Percentiles rank a stretch among this genome's conserved stretches.
phyloP scores from a whole-genome alignment of 208 protist species.

The Wallacemonas rigidus region DNA sequence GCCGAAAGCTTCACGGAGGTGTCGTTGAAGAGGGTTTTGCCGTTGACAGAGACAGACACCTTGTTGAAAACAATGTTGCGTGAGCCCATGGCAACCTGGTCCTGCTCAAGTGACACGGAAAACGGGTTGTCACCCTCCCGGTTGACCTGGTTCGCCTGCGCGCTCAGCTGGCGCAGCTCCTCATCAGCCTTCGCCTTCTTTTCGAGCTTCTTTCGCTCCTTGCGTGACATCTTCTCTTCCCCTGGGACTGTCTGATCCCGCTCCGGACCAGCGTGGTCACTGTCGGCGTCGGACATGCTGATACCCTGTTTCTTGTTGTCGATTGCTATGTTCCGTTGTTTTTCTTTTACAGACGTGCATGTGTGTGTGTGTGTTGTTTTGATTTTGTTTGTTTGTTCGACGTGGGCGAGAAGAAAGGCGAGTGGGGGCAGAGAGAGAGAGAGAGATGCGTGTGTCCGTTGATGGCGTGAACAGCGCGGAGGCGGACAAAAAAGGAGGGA shows the following conservation, averaged over 20 bases:
- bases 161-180: slow-evolving; percentile 52
- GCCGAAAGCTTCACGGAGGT: slow-evolving; percentile 76
- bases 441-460: neutral
- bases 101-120: slow-evolving; percentile 70
- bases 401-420: neutral
- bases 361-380: slow-evolving; percentile 4
- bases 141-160: slow-evolving; percentile 67
- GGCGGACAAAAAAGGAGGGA: slow-evolving; percentile 5
- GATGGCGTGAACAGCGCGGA: neutral
- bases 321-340: too few species aligned
- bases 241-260: neutral
- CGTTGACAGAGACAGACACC: slow-evolving; percentile 84
- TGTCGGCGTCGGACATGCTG: neutral
- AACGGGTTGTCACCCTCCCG: slow-evolving; percentile 78
- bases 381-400: neutral
- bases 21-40: slow-evolving; percentile 85
- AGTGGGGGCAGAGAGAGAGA: slow-evolving; percentile 6
- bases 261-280: neutral
- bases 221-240: slow-evolving; percentile 42
- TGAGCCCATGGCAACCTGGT: slow-evolving; percentile 63
- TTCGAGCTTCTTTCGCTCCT: slow-evolving; percentile 71
- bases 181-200: slow-evolving; percentile 60
- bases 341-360: neutral
- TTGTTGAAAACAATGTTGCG: slow-evolving; percentile 85
- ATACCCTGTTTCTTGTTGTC: too few species aligned